Conservation (phyloP, 495 filamentous ascomycete species). For the Trichodelitschia bisporula region DNA sequence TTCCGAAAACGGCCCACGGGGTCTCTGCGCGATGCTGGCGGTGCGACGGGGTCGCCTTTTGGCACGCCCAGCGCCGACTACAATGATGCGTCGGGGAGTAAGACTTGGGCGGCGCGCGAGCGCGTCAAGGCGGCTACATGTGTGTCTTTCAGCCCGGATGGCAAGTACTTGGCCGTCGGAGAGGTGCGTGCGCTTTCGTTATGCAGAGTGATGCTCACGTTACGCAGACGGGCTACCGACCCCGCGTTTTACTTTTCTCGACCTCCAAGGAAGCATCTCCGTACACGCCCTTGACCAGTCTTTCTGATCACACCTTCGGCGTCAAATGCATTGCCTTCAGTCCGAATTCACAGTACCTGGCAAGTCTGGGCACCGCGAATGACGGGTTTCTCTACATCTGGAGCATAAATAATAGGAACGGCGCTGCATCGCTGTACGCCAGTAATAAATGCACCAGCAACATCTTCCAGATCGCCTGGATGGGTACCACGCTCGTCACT, state of each 20-base stretch:
- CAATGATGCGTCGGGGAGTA: conserved; percentile 36
- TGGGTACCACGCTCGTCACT: conserved; percentile 45
- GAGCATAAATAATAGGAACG: conserved; percentile 61
- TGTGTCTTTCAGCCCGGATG: conserved; percentile 74
- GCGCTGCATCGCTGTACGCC: conserved; percentile 62
- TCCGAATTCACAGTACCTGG: conserved; percentile 62
- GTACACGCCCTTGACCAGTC: conserved; percentile 60
- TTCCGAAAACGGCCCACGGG: conserved; percentile 30
- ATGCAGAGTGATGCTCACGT: conserved; percentile 7
- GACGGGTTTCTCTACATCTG: conserved; percentile 91
- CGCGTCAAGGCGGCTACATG: conserved; percentile 92
- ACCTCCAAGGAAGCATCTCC: conserved; percentile 46
- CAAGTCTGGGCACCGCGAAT: conserved; percentile 65
- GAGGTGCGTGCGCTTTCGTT: conserved; percentile 30
- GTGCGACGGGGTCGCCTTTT: conserved; percentile 13
- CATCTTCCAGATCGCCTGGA: conserved; percentile 68
- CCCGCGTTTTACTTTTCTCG: conserved; percentile 72
- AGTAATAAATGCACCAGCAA: conserved; percentile 83
- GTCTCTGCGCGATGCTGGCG: conserved; percentile 29
- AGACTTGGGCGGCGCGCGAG: conserved; percentile 65
- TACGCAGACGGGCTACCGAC: conserved; percentile 61
- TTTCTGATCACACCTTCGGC: conserved; percentile 77
- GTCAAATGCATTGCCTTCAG: conserved; percentile 79
- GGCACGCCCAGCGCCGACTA: conserved; percentile 20
- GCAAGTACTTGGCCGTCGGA: conserved; percentile 70